These are phyloP conservation scores for Hypoxylon trugodes DNA, from an alignment of 495 filamentous ascomycete species.

Conservation along the genomic window DNA sequence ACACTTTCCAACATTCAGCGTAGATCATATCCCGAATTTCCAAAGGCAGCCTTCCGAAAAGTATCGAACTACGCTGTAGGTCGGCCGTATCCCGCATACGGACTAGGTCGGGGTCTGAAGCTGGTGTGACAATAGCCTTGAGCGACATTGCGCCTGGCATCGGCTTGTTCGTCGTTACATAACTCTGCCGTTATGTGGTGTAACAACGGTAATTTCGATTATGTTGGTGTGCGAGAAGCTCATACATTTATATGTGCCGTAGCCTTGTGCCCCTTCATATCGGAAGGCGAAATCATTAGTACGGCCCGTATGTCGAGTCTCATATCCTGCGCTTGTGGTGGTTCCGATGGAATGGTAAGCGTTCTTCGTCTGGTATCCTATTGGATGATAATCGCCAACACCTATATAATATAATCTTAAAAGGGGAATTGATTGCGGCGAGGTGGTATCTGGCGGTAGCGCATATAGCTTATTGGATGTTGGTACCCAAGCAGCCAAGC, in stretches of 20 bases:
- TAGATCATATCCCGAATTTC: slow-evolving; percentile 15
- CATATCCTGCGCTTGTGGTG: slow-evolving; percentile 6
- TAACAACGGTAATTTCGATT: background rate
- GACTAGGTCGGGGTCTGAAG: background rate
- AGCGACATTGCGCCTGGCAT: background rate
- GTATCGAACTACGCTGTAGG: background rate
- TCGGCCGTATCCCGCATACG: slow-evolving; percentile 6
- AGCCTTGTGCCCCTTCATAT: slow-evolving; percentile 8
- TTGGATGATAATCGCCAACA: slow-evolving; percentile 19
- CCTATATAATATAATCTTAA: background rate
- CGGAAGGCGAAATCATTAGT: background rate
- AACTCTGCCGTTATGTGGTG: background rate
- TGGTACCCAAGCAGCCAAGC: background rate
- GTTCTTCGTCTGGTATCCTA: background rate
- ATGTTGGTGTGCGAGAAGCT: background rate
- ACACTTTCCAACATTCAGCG: slow-evolving; percentile 3
- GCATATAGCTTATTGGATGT: background rate
- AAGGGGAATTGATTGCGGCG: background rate
- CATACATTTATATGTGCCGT: slow-evolving; percentile 3
- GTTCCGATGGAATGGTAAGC: background rate
- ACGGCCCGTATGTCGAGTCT: background rate
- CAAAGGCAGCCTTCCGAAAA: slow-evolving; percentile 11
- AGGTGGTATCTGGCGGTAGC: background rate
- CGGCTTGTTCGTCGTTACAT: background rate
- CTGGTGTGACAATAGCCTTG: background rate